Evolutionary conservation across 1,284 basidiomycete species (phyloP).

Genomic region (Cutaneotrichosporon cavernicola): DNA sequence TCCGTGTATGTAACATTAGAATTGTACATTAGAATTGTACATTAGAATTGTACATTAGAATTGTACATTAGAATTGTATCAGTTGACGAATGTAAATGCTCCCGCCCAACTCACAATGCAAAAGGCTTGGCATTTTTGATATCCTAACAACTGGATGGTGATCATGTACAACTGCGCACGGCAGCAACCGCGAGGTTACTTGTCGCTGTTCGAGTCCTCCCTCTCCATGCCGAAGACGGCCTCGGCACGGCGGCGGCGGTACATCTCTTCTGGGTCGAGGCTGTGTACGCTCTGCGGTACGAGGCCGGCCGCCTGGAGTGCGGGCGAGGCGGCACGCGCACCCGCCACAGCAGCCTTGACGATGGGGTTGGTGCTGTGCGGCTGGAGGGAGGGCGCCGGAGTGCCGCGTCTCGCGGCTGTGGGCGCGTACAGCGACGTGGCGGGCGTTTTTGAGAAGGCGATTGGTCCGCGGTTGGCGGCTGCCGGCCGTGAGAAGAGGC

Average conservation of each 20-base stretch:
- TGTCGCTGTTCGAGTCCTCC: constrained; percentile 1
- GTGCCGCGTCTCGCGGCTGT: constrained; percentile 7
- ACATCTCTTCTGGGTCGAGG: constrained; percentile 73
- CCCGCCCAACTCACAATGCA: background rate
- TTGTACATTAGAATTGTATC: too few species aligned
- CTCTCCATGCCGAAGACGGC: constrained; percentile 50
- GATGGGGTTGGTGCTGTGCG: constrained; percentile 28
- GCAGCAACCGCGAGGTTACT: background rate
- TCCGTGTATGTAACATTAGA: too few species aligned
- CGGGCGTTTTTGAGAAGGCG: constrained; percentile 6
- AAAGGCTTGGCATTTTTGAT: background rate
- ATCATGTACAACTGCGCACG: background rate
- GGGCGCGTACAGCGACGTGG: constrained; percentile 20
- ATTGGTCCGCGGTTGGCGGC: background rate
- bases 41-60: too few species aligned
- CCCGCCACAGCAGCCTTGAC: constrained; percentile 43
- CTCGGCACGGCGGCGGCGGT: constrained; percentile 65
- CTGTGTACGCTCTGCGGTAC: constrained; percentile 58
- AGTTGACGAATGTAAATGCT: too few species aligned
- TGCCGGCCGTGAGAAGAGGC: constrained; percentile 34
- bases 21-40: too few species aligned
- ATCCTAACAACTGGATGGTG: constrained; percentile 4
- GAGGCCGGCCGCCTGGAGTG: constrained; percentile 42
- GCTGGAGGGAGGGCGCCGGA: constrained; percentile 7
- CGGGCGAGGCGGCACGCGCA: constrained; percentile 42